phyloP scores from a whole-genome alignment of 164 flowering plant species.

The Chloranthus sessilifolius region DNA sequence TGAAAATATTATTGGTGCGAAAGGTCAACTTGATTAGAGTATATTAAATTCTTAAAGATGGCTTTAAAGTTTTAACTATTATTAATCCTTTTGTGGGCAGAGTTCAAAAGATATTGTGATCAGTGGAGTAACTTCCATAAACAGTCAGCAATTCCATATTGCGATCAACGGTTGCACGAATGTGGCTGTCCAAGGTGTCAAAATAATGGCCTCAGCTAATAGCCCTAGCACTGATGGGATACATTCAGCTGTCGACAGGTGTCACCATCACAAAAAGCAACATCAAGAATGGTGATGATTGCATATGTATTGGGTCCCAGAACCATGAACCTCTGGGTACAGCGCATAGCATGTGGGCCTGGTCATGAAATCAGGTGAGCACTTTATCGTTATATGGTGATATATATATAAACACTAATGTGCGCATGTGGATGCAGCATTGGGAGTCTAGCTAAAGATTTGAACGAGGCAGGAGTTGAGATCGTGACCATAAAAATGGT shows the following conservation, averaged over 20 bases:
- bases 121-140: conserved; percentile 41
- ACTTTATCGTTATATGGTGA: too few species aligned
- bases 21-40: too few species aligned
- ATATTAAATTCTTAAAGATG: too few species aligned
- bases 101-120: conserved; percentile 17
- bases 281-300: conserved; percentile 60
- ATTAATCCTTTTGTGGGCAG: too few species aligned
- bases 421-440: too few species aligned
- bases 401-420: too few species aligned
- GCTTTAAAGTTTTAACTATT: too few species aligned
- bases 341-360: conserved; percentile 52
- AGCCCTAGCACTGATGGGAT: conserved; percentile 86
- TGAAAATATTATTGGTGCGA: too few species aligned
- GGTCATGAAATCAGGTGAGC: conserved; percentile 69
- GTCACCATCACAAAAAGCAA: conserved; percentile 33
- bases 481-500: conserved; percentile 48
- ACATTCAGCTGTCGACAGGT: conserved; percentile 37
- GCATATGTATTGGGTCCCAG: conserved; percentile 44
- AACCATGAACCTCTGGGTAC: conserved; percentile 34
- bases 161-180: conserved; percentile 37
- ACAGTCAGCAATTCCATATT: conserved; percentile 57
- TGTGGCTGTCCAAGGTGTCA: conserved; percentile 34
- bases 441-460: conserved; percentile 53
- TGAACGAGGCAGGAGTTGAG: conserved; percentile 48
- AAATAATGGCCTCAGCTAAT: conserved; percentile 36